phyloP scores from a whole-genome alignment of 192 early-diverging fungal genomes.

The Radiomyces spectabilis region DNA sequence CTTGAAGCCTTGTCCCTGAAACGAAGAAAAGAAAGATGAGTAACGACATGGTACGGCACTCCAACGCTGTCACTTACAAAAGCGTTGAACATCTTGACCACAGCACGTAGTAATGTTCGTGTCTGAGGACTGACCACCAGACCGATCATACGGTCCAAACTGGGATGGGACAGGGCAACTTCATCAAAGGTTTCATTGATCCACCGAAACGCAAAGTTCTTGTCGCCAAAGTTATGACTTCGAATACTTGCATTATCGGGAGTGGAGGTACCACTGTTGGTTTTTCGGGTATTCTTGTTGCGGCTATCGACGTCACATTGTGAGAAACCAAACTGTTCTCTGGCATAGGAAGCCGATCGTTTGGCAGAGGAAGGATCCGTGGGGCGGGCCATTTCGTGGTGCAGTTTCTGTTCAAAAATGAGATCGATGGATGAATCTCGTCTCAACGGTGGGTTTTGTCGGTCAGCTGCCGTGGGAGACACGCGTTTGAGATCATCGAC shows the following conservation, averaged over 20 bases:
- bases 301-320: constrained; percentile 18
- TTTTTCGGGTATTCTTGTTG: constrained; percentile 13
- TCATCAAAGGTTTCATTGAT: constrained; percentile 34
- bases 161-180: constrained; percentile 28
- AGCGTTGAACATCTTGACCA: constrained; percentile 37
- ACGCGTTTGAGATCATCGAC: not conserved
- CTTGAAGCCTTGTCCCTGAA: constrained; percentile 56
- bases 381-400: constrained; percentile 14
- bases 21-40: constrained; percentile 3
- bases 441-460: no score
- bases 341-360: not conserved
- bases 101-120: constrained; percentile 39
- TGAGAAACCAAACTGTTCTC: constrained; percentile 20
- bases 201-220: constrained; percentile 30
- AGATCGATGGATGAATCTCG: constrained; percentile 6
- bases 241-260: constrained; percentile 31
- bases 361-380: constrained; percentile 2
- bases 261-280: constrained; percentile 21
- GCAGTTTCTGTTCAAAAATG: not conserved
- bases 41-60: no score
- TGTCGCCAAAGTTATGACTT: constrained; percentile 37
- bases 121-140: constrained; percentile 44
- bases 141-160: constrained; percentile 33
- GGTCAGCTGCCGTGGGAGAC: no score
- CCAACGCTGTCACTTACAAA: constrained; percentile 28